Conservation (phyloP, 371 early-diverging fungal genomes). For the Thermomucor indicae-seudaticae region DNA sequence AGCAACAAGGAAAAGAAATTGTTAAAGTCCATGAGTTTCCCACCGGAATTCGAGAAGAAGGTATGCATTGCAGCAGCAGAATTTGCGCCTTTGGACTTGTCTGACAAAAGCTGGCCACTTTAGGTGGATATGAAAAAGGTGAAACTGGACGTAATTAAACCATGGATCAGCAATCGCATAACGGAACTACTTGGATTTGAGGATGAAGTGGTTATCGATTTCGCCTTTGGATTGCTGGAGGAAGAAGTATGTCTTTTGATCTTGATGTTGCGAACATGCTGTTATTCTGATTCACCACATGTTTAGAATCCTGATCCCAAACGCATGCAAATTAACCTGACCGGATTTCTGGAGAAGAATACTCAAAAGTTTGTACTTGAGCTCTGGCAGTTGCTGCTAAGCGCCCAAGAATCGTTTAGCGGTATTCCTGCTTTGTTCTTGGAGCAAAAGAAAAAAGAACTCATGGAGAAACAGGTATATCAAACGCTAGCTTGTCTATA, state of each 20-base stretch:
- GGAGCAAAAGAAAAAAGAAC: conserved; percentile 82
- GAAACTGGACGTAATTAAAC: conserved; percentile 79
- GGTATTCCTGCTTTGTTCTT: conserved; percentile 88
- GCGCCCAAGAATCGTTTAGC: conserved; percentile 77
- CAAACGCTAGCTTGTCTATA: no score
- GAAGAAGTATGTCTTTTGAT: conserved; percentile 60
- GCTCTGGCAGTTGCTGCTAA: conserved; percentile 86
- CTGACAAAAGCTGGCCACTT: neutral
- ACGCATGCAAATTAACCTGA: conserved; percentile 91
- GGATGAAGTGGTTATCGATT: conserved; percentile 91
- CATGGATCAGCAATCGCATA: conserved; percentile 83
- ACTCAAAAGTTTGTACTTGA: conserved; percentile 78
- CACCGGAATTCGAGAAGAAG: conserved; percentile 78
- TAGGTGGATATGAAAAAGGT: conserved; percentile 90
- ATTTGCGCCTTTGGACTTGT: neutral
- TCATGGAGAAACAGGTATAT: conserved; percentile 43
- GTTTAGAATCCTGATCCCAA: conserved; percentile 76
- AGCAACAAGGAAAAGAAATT: conserved; percentile 88
- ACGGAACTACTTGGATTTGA: conserved; percentile 83
- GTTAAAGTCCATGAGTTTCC: conserved; percentile 76
- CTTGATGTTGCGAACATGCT: no score
- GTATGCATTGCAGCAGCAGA: conserved; percentile 31
- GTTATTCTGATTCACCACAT: no score
- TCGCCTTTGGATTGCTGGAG: conserved; percentile 78
- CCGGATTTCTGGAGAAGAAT: conserved; percentile 88